A percentile compares a stretch with the other conserved stretches of the same genome.
Evolutionary conservation across 2,329 filamentous ascomycete genomes (phyloP).

Genomic region (Neoascochyta sp.): DNA sequence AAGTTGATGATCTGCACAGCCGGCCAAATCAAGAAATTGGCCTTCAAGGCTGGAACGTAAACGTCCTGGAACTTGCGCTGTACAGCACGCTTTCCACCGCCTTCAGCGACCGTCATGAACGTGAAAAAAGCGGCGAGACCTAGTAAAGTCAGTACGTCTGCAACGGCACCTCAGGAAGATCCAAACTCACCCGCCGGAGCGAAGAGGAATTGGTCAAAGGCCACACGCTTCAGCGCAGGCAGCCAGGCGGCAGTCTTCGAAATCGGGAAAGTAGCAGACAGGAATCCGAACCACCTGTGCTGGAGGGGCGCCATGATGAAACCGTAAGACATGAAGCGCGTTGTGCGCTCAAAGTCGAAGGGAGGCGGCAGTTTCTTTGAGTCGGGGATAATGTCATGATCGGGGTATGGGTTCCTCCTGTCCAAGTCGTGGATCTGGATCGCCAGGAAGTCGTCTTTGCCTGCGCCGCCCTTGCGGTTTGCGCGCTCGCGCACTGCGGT

Average conservation of each 20-base stretch:
- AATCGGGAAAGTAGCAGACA: conserved; percentile 78
- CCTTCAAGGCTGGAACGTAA: conserved; percentile 89
- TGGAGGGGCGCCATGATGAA: conserved; percentile 95
- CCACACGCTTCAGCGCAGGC: conserved; percentile 84
- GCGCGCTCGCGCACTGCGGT: conserved; percentile 73
- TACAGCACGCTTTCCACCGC: conserved; percentile 77
- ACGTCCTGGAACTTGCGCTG: conserved; percentile 85
- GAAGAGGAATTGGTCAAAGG: conserved; percentile 89
- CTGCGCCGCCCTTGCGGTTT: conserved; percentile 58
- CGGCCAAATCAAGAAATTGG: conserved; percentile 94
- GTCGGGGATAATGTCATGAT: conserved; percentile 64
- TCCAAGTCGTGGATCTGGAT: conserved; percentile 89
- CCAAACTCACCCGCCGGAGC: conserved; percentile 72
- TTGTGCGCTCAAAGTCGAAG: conserved; percentile 93
- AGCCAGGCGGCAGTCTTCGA: conserved; percentile 66
- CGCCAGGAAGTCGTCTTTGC: conserved; percentile 67
- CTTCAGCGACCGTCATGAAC: conserved; percentile 93
- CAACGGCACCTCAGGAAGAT: too few relatives aligned
- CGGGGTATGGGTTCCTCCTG: conserved; percentile 67
- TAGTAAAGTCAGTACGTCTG: conserved; percentile 27
- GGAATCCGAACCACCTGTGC: conserved; percentile 91
- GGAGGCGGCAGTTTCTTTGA: conserved; percentile 64
- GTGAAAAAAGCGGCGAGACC: conserved; percentile 86
- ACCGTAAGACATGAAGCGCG: conserved; percentile 94
- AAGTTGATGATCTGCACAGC: conserved; percentile 97